Percentiles rank a stretch among this genome's conserved stretches.
Conservation (phyloP, 2,329 filamentous ascomycete genomes). For the Pseudogymnoascus sp. region DNA sequence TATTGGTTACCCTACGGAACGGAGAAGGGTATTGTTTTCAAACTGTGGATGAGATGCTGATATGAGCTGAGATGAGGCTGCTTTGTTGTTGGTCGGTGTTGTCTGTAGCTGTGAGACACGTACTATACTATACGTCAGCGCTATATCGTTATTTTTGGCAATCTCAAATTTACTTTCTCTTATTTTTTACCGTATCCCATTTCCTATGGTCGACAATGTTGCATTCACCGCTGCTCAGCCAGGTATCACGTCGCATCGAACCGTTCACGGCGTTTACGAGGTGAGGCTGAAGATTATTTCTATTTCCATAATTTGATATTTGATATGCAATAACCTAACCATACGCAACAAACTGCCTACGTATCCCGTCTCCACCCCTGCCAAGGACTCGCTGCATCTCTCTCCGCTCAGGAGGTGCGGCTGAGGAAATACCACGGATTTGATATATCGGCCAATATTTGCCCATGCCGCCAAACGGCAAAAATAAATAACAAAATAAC, state of each 20-base stretch:
- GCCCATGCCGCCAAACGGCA: no score
- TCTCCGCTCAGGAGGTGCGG: no score
- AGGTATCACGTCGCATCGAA: background rate
- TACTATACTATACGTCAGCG: background rate
- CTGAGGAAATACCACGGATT: no score
- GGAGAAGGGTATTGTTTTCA: background rate
- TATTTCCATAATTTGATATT: no score
- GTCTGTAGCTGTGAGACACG: background rate
- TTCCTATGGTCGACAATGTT: background rate
- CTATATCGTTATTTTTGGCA: background rate
- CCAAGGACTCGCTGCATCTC: no score
- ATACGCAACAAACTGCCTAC: no score
- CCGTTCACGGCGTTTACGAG: background rate
- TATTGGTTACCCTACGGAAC: background rate
- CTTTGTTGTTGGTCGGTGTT: background rate
- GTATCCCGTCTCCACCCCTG: no score
- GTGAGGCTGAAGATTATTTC: no score
- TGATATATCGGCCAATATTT: no score
- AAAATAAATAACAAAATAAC: no score
- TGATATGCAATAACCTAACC: no score
- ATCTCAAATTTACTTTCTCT: background rate
- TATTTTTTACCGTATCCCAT: background rate
- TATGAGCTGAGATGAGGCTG: background rate
- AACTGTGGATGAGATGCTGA: background rate
- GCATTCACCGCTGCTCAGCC: background rate